A percentile compares a stretch with the other conserved stretches of the same genome.
Conservation (phyloP, 805 yeast species). For the Candida awuae region DNA sequence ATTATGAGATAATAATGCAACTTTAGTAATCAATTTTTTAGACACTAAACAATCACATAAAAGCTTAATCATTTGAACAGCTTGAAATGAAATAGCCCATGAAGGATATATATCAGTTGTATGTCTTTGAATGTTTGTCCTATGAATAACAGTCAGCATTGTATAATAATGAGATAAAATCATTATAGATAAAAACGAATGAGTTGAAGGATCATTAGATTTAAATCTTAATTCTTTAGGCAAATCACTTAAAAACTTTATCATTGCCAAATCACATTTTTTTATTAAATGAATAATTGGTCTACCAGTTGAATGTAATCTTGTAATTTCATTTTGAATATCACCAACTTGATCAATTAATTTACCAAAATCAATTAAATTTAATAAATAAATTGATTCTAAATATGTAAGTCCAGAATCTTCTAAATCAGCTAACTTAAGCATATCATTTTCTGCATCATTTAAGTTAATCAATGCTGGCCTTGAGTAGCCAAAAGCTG, state of each 20-base stretch:
- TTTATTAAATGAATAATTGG: conserved; percentile 34
- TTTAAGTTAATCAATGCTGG: conserved; percentile 61
- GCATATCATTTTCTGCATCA: conserved; percentile 72
- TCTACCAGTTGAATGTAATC: conserved; percentile 43
- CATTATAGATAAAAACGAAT: conserved; percentile 49
- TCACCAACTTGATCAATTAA: conserved; percentile 61
- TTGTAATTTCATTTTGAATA: conserved; percentile 64
- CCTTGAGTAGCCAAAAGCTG: conserved; percentile 67
- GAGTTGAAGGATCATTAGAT: conserved; percentile 45
- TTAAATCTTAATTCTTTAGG: conserved; percentile 57
- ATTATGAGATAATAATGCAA: conserved; percentile 33
- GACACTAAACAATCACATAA: conserved; percentile 49
- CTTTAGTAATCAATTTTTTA: conserved; percentile 39
- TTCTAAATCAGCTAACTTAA: conserved; percentile 55
- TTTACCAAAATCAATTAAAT: conserved; percentile 58
- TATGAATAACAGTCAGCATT: conserved; percentile 60
- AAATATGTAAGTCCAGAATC: conserved; percentile 42
- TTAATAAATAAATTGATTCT: conserved; percentile 52
- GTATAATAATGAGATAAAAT: conserved; percentile 66
- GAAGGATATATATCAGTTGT: conserved; percentile 37
- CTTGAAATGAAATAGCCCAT: conserved; percentile 77
- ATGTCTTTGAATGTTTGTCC: conserved; percentile 51
- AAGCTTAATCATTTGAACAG: conserved; percentile 65
- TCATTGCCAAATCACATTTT: conserved; percentile 69
- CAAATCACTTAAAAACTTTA: conserved; percentile 62